These are phyloP conservation scores for Codiaeum variegatum DNA, from an alignment of 441 rosid species.

Conservation along the genomic window DNA sequence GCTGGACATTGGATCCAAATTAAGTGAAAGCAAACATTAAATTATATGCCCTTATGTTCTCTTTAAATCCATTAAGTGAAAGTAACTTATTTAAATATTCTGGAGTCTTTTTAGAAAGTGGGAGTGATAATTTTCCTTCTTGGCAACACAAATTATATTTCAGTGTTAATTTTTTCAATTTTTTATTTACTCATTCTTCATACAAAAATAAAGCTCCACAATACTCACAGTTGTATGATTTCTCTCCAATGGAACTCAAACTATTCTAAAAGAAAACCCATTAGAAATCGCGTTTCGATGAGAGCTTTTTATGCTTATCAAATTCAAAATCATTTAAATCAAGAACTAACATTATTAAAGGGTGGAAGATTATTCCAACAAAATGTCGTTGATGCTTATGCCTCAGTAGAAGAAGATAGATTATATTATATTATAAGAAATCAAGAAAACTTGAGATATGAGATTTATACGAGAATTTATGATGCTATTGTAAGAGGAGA, in stretches of 20 bases:
- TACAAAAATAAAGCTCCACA: too few relatives aligned
- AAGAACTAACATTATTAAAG: not conserved
- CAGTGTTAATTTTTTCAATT: too few relatives aligned
- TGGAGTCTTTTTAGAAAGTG: too few relatives aligned
- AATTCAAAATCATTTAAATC: not conserved
- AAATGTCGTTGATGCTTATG: conserved; percentile 2
- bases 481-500: conserved; percentile 14
- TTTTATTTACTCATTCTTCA: too few relatives aligned
- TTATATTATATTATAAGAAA: not conserved
- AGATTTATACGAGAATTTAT: not conserved
- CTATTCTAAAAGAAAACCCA: not conserved
- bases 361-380: conserved; percentile 10
- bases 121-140: too few relatives aligned
- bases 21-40: not conserved
- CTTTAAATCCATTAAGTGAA: too few relatives aligned
- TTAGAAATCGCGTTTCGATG: not conserved
- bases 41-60: not conserved
- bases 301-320: not conserved
- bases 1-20: not conserved
- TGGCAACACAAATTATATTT: too few relatives aligned
- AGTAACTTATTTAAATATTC: too few relatives aligned
- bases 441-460: not conserved
- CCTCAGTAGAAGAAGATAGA: not conserved
- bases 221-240: too few relatives aligned
- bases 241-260: not conserved